Base-by-base conservation (phyloP, 352 stramenopile genomes). In the Pythium diclinum region DNA sequence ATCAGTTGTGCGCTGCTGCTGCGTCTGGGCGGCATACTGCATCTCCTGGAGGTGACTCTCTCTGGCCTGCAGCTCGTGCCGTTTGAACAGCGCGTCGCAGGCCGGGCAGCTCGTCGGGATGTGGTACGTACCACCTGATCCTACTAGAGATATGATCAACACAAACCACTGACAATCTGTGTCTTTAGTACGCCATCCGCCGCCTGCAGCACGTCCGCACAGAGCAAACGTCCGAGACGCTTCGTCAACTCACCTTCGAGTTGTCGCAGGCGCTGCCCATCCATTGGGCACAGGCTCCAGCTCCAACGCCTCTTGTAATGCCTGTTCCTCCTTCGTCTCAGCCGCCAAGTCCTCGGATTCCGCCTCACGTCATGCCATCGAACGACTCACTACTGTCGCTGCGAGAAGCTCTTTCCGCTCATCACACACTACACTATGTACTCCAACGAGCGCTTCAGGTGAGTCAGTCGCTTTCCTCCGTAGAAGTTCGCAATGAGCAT, bases 181-280 rank as follows among this genome's bases (percentile, higher is more conserved):
- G 3, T 8, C 21, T 38, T 3, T 33, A 89, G 80, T 79, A 77
- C 21, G 80, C 76, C 7, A 64, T 89, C 40, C 78, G 80, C 1
- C 71, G 78, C 19, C 62, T 89, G 44, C 72, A 70, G 34, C 60
- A 79, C 44, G 71, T 62, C 3, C 63, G 61, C 38, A 66, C 53
- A 3, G 56, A 78, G 0, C 44, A 61, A 17, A 76, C 34, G 59
- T 62, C 19, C 33, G 44, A 53, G 17, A 34, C 59, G 8, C 60
- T 88, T 8, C 76, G 76, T 2, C 59, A 78, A 3, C 30, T 85
- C 5, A 47, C 63, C 3, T 48, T 68, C 21, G 72, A 88, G 32
- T 48, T 88, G n/a, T 72, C 75, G 6, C 59, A 75, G n/a, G 42
- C 74, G 17, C 34, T 71, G 30, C 77, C 76, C 3, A 21, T 86